phyloP scores from a whole-genome alignment of 192 early-diverging fungal genomes.

The Rhizoclosmatium sp. region DNA sequence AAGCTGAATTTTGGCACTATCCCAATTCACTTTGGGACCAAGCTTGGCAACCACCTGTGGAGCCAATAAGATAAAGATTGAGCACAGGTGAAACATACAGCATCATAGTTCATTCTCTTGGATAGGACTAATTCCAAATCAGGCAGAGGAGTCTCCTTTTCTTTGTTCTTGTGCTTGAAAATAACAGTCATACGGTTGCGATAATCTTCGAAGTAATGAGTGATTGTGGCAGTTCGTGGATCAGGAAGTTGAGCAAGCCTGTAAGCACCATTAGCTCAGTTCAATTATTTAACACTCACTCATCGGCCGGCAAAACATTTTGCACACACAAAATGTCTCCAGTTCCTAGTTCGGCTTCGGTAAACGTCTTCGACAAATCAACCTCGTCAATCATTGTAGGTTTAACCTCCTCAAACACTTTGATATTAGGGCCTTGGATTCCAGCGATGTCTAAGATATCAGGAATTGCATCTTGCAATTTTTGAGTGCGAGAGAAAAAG shows the following conservation, averaged over 20 bases:
- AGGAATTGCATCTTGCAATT: conserved; percentile 69
- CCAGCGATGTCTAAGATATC: conserved; percentile 44
- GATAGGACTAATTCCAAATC: conserved; percentile 62
- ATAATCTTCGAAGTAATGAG: conserved; percentile 80
- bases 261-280: neutral
- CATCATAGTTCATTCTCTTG: conserved; percentile 73
- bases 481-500: conserved; percentile 9
- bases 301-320: conserved; percentile 49
- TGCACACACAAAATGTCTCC: conserved; percentile 95
- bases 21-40: conserved; percentile 63
- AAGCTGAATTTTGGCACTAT: conserved; percentile 81
- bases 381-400: conserved; percentile 87
- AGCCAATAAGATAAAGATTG: neutral
- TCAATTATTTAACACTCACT: conserved; percentile 17
- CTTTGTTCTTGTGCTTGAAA: conserved; percentile 69
- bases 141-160: conserved; percentile 47
- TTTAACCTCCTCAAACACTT: conserved; percentile 77
- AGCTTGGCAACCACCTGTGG: conserved; percentile 68
- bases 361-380: conserved; percentile 71
- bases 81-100: conserved; percentile 19
- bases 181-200: conserved; percentile 69
- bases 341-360: conserved; percentile 83
- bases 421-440: conserved; percentile 61
- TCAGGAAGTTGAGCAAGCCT: conserved; percentile 48
- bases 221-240: conserved; percentile 53